Conservation (phyloP, 2,329 filamentous ascomycete genomes). For the Proliferodiscus dingleyae region DNA sequence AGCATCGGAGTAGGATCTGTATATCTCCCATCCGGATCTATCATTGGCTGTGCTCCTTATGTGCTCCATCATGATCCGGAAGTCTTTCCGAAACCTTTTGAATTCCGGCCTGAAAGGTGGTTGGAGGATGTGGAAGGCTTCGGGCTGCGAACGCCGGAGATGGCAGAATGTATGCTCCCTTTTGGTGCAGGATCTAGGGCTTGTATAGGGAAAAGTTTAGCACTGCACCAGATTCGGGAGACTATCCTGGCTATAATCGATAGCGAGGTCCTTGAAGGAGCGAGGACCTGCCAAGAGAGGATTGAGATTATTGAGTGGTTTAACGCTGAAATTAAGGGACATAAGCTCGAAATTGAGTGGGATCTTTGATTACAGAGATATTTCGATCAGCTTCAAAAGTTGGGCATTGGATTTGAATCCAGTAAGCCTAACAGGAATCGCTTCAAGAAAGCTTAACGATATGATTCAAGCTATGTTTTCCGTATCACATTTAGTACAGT, state of each 20-base stretch:
- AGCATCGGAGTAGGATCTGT: conserved; percentile 24
- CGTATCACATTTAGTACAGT: too few relatives aligned
- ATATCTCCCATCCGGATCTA: conserved; percentile 39
- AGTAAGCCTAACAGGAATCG: too few relatives aligned
- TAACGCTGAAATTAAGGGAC: conserved; percentile 46
- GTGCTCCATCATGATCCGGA: conserved; percentile 42
- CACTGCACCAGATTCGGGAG: conserved; percentile 39
- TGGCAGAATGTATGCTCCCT: conserved; percentile 43
- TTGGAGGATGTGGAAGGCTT: conserved; percentile 25
- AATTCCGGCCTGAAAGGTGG: conserved; percentile 47
- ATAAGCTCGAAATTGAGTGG: conserved; percentile 39
- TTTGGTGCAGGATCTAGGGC: conserved; percentile 44
- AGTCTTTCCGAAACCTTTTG: conserved; percentile 38
- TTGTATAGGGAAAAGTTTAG: conserved; percentile 47
- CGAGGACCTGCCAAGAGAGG: conserved; percentile 35
- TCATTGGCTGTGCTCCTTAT: conserved; percentile 41
- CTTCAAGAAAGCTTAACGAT: too few relatives aligned
- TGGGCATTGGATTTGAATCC: too few relatives aligned
- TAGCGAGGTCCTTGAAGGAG: conserved; percentile 41
- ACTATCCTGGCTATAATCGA: conserved; percentile 39
- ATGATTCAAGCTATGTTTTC: too few relatives aligned
- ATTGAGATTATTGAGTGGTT: conserved; percentile 53
- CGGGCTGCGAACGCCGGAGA: conserved; percentile 35
- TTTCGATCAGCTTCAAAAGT: too few relatives aligned
- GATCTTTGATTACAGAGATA: too few relatives aligned